Evolutionary conservation across 176 grass and related monocot species (phyloP).

Genomic region (Aechmea fasciata): DNA sequence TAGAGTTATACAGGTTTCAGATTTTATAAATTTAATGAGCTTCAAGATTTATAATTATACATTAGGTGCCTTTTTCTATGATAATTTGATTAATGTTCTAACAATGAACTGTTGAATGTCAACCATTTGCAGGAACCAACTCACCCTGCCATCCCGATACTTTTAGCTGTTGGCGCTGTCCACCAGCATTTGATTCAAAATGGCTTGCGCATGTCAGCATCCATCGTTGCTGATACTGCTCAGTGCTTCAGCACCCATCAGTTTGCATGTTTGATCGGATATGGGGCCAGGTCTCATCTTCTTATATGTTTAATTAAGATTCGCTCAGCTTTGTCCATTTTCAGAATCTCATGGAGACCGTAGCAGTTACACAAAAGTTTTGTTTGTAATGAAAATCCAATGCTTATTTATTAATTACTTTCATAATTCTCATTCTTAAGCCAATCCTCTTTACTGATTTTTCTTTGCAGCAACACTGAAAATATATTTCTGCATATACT

Average conservation of each 20-base stretch:
- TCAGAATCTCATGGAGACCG: too few species aligned
- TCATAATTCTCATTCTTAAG: too few species aligned
- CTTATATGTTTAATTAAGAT: constrained; percentile 3
- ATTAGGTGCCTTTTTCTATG: constrained; percentile 8
- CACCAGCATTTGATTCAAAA: constrained; percentile 99
- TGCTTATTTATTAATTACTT: too few species aligned
- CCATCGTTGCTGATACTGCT: constrained; percentile 94
- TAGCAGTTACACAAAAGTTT: too few species aligned
- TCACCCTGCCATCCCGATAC: constrained; percentile 86
- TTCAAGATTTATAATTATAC: neutral
- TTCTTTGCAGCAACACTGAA: neutral
- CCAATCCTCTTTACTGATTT: too few species aligned
- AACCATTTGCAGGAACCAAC: constrained; percentile 61
- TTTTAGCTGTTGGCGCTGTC: constrained; percentile 93
- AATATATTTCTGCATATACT: neutral
- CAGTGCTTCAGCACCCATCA: constrained; percentile 99
- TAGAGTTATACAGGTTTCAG: neutral
- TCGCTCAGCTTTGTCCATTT: constrained; percentile 9
- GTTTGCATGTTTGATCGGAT: constrained; percentile 98
- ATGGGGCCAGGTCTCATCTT: constrained; percentile 78
- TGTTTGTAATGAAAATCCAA: too few species aligned
- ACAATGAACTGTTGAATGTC: neutral
- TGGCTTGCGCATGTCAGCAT: constrained; percentile 92
- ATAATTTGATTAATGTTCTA: neutral
- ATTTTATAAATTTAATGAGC: neutral